Evolutionary conservation across 2,329 filamentous ascomycete genomes (phyloP).

Genomic region (Colletotrichum gloeosporioides): DNA sequence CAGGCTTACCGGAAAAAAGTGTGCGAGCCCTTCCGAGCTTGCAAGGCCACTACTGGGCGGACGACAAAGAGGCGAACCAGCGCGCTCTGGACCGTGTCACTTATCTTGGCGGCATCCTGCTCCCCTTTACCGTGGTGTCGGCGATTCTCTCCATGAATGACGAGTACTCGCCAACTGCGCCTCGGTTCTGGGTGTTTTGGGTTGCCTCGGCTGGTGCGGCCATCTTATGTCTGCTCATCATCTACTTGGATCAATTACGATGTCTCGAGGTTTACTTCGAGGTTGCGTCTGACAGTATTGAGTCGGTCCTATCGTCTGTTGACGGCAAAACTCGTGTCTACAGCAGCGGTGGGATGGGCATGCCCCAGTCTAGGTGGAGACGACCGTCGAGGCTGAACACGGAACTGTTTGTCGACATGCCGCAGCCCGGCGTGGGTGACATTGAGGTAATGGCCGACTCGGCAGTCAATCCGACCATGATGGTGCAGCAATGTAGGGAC

Average conservation of each 20-base stretch:
- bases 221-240: constrained; percentile 43
- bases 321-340: not conserved
- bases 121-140: constrained; percentile 53
- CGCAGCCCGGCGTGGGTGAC: constrained; percentile 11
- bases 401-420: constrained; percentile 22
- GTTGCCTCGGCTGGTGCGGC: constrained; percentile 43
- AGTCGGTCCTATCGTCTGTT: constrained; percentile 5
- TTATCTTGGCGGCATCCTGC: constrained; percentile 54
- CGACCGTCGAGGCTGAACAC: constrained; percentile 5
- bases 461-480: constrained; percentile 26
- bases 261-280: constrained; percentile 53
- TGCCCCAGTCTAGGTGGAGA: not conserved
- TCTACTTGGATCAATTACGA: constrained; percentile 54
- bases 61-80: constrained; percentile 36
- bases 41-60: not conserved
- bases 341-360: constrained; percentile 32
- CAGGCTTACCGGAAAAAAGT: not conserved
- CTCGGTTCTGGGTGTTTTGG: constrained; percentile 56
- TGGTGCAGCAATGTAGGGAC: constrained; percentile 34
- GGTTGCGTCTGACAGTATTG: constrained; percentile 33
- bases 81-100: constrained; percentile 51
- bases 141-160: constrained; percentile 53
- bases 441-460: constrained; percentile 22
- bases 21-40: not conserved
- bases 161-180: constrained; percentile 44